Percentiles rank a stretch among this genome's conserved stretches.
Conservation (phyloP, 1,284 basidiomycete genomes). For the Cutaneotrichosporon dermatis region DNA sequence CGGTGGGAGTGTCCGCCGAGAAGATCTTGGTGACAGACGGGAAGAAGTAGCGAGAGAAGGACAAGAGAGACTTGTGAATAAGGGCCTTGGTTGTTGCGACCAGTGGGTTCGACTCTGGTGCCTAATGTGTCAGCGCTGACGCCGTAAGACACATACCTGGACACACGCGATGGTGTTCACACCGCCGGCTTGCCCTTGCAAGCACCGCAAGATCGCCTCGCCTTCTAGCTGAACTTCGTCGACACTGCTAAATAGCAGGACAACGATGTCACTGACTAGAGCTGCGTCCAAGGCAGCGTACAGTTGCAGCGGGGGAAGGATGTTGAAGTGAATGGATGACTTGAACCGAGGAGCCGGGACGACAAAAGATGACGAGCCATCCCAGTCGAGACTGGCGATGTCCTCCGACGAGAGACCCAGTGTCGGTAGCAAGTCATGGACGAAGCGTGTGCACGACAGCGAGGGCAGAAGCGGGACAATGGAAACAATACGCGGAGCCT, state of each 20-base stretch:
- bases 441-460: constrained; percentile 63
- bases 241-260: constrained; percentile 61
- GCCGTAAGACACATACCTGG: constrained; percentile 32
- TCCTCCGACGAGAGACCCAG: constrained; percentile 60
- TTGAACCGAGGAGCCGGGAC: constrained; percentile 81
- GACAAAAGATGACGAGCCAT: constrained; percentile 56
- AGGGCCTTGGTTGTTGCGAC: constrained; percentile 58
- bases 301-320: constrained; percentile 64
- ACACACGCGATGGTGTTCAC: constrained; percentile 58
- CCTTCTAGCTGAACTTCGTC: constrained; percentile 62
- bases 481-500: constrained; percentile 50
- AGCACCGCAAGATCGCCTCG: constrained; percentile 80
- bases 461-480: constrained; percentile 46
- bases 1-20: constrained; percentile 54
- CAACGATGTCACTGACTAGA: constrained; percentile 84
- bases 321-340: constrained; percentile 80
- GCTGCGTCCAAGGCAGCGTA: constrained; percentile 81
- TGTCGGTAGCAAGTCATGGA: constrained; percentile 64
- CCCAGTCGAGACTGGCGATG: constrained; percentile 19
- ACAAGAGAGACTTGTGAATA: constrained; percentile 77
- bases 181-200: constrained; percentile 70
- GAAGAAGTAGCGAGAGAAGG: constrained; percentile 92
- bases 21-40: constrained; percentile 66
- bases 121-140: constrained; percentile 18
- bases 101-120: constrained; percentile 41